phyloP scores from a whole-genome alignment of 2,329 filamentous ascomycete species.

The Lachnum nothofagi region DNA sequence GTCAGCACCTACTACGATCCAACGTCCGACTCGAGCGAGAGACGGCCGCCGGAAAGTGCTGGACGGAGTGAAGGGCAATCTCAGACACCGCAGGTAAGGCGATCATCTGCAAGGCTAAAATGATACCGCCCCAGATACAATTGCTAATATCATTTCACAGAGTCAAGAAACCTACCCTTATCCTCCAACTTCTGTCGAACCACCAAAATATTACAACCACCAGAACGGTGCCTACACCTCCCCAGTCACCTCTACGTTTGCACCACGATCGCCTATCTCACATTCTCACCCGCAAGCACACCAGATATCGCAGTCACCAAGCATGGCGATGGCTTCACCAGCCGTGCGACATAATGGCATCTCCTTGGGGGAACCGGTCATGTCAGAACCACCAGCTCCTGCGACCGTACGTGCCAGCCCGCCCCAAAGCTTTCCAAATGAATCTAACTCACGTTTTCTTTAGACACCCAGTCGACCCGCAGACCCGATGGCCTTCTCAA shows the following conservation, averaged over 20 bases:
- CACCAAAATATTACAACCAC: conserved; percentile 41
- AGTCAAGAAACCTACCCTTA: conserved; percentile 49
- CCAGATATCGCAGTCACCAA: conserved; percentile 29
- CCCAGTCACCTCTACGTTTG: conserved; percentile 41
- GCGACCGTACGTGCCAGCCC: conserved; percentile 23
- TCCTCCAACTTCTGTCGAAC: conserved; percentile 38
- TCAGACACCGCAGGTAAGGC: conserved; percentile 30
- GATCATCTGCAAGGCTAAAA: conserved; percentile 1
- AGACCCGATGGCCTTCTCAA: conserved; percentile 93
- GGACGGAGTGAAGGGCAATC: conserved; percentile 26
- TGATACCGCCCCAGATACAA: conserved; percentile 2
- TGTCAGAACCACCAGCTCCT: conserved; percentile 22
- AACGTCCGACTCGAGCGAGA: conserved; percentile 40
- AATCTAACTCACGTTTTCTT: conserved; percentile 14
- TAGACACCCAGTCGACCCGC: conserved; percentile 69
- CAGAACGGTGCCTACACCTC: conserved; percentile 45
- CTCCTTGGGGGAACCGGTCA: conserved; percentile 28
- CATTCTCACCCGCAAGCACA: conserved; percentile 40
- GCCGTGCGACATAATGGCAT: conserved; percentile 41
- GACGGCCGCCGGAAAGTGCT: conserved; percentile 34
- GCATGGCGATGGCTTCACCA: conserved; percentile 43
- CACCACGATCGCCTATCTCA: conserved; percentile 46
- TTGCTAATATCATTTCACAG: conserved; percentile 31
- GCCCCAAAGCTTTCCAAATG: neutral
- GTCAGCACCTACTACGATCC: conserved; percentile 43